Base-by-base conservation (phyloP, 2,329 filamentous ascomycete species). In the Ceratocystis alfenasii region DNA sequence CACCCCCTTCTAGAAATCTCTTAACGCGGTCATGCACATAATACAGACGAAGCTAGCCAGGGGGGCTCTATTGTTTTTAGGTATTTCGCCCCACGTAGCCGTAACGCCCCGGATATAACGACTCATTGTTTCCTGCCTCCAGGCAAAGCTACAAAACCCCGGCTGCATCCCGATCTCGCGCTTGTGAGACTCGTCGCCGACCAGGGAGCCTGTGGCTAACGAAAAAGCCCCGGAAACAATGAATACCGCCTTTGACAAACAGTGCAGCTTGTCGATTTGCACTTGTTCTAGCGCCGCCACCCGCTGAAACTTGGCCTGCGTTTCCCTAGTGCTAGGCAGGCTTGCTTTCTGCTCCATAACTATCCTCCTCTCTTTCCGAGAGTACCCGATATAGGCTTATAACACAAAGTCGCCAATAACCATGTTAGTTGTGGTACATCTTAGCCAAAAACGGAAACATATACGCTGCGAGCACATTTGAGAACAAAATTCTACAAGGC, bases 221-320 rank as follows among this genome's bases (percentile, higher is more conserved):
- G 55, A 59, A 59, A 59, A 59, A 59, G 28, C 3, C 15, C 55
- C 55, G 28, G 55, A 30, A 59, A 36, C 55, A 53, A 28, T 53
- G 20, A 53, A 28, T 25, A 17, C 48, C 10, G 22, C 2, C 48
- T 53, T 28, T 15, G 20, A 20, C 25, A 20, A 53, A 15, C 25
- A n/a, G 3, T 53, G 48, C 20, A 25, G 3, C 8, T 53, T 20
- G 48, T 53, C 6, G 48, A 25, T 28, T 25, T 53, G 48, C 7
- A 15, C 20, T 15, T 53, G 28, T 17, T 53, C 20, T 53, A 25
- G 10, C 15, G 36, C 36, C 36, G 10, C 36, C 36, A 41, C 36
- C 36, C 36, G 10, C 36, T 41, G 10, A 41, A 41, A 53, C 20
- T 15, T 25, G 10, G 20, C 20, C 48, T 28, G 48, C 48, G 3